phyloP scores from a whole-genome alignment of 140 eudicot species.

The Erigeron philadelphicus region DNA sequence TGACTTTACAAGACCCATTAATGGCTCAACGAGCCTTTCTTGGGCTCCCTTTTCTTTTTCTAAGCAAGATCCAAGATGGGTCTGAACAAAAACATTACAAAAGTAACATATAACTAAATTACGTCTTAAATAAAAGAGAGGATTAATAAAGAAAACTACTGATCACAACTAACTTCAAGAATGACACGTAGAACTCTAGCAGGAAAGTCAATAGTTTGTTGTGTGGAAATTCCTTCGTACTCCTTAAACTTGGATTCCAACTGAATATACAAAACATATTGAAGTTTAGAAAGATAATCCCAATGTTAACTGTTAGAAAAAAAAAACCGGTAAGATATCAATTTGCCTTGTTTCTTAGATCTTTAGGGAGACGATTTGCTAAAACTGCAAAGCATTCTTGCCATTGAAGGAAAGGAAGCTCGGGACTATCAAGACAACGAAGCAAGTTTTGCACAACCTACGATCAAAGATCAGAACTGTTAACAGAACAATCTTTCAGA shows the following conservation, averaged over 20 bases:
- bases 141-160: not conserved
- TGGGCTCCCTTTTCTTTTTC: conserved; percentile 88
- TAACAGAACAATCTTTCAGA: not conserved
- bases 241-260: conserved; percentile 73
- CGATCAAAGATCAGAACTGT: conserved; percentile 10
- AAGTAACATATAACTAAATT: not conserved
- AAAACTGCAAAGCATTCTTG: conserved; percentile 95
- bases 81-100: conserved; percentile 34
- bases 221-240: conserved; percentile 54
- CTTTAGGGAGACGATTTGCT: conserved; percentile 87
- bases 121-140: not conserved
- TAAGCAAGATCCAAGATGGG: conserved; percentile 64
- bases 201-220: conserved; percentile 77
- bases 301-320: not conserved
- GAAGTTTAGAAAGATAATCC: not conserved
- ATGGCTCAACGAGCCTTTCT: conserved; percentile 88
- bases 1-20: conserved; percentile 82
- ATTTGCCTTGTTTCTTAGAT: conserved; percentile 63
- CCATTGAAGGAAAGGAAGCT: conserved; percentile 98
- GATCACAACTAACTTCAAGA: conserved; percentile 62
- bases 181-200: conserved; percentile 67
- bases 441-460: conserved; percentile 92
- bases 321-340: not conserved
- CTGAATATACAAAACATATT: conserved; percentile 32
- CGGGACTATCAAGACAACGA: conserved; percentile 89